Base-by-base conservation (phyloP, 192 early-diverging fungal species). In the Entomortierella parvispora region DNA sequence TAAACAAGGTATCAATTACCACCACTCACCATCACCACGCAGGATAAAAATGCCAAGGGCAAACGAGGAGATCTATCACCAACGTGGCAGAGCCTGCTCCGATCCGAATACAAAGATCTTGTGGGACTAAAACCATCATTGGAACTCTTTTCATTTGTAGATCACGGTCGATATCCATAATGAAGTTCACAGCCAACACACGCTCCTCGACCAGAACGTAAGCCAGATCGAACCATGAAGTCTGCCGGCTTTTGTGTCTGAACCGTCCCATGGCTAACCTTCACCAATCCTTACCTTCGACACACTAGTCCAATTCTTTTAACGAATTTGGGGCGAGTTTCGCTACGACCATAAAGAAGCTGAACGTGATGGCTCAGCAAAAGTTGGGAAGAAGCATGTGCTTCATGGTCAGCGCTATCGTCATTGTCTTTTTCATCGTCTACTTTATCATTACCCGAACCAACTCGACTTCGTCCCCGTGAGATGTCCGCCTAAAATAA, bases 1-100 rank as follows among this genome's bases (percentile, higher is more conserved):
- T 86, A 58, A 86, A 86, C 56, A 84, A 83, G 55, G 85, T 86
- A 82, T 54, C 43, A 22, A 42, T 8, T n/a, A 31, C 1, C 2
- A 23, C 48, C 28, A 9, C 32, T 31, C 15, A 31, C 23, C 20
- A 31, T 18, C 20, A n/a, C n/a, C n/a, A n/a, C n/a, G n/a, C n/a
- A n/a, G n/a, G n/a, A n/a, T n/a, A n/a, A n/a, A n/a, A n/a, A n/a
- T n/a, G n/a, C n/a, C n/a, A n/a, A n/a, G n/a, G n/a, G n/a, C n/a
- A n/a, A n/a, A n/a, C n/a, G n/a, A n/a, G n/a, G n/a, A n/a, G n/a
- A n/a, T n/a, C n/a, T n/a, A n/a, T n/a, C 25, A 18, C 29, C 20
- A 15, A 45, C 44, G 1, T 11, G 1, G 44, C 44, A 45, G n/a
- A n/a, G n/a, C n/a, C n/a, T n/a, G n/a, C n/a, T n/a, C n/a, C n/a